phyloP scores from a whole-genome alignment of 2,329 filamentous ascomycete genomes.

The Tolypocladium sp. region DNA sequence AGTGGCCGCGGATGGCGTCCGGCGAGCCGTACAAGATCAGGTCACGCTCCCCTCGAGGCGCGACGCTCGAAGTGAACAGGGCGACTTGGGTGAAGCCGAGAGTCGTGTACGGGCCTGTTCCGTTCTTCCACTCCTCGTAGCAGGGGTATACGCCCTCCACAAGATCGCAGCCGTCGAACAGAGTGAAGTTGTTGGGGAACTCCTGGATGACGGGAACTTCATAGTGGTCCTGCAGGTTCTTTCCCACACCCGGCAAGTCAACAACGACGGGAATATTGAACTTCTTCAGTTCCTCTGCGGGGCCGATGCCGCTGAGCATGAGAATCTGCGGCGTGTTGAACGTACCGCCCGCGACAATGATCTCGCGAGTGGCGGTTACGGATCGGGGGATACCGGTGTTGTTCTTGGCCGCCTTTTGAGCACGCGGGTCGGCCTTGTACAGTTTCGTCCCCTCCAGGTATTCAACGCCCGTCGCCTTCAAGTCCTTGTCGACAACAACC shows the following conservation, averaged over 20 bases:
- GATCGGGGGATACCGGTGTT: constrained; percentile 4
- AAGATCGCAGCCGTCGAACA: not conserved
- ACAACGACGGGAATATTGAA: constrained; percentile 34
- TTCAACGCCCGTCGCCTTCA: constrained; percentile 22
- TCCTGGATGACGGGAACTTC: constrained; percentile 22
- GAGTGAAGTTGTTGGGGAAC: constrained; percentile 2
- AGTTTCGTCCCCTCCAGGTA: constrained; percentile 15
- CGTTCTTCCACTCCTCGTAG: not conserved
- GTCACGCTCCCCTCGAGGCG: not conserved
- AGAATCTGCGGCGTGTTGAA: constrained; percentile 44
- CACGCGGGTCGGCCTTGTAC: constrained; percentile 14
- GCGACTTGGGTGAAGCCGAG: not conserved
- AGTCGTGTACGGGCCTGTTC: not conserved
- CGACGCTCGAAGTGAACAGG: not conserved
- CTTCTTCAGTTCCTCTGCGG: constrained; percentile 28
- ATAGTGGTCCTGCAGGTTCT: constrained; percentile 48
- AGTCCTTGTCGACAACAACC: constrained; percentile 24
- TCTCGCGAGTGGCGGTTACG: constrained; percentile 27
- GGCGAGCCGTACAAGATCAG: not conserved
- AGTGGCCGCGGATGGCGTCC: not conserved
- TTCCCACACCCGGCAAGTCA: constrained; percentile 46
- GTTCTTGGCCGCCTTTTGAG: not conserved
- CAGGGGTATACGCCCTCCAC: not conserved
- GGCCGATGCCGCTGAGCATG: constrained; percentile 40
- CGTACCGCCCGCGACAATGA: constrained; percentile 39